Base-by-base conservation (phyloP, 768 basidiomycete genomes). In the Phaeolepiota aurea region DNA sequence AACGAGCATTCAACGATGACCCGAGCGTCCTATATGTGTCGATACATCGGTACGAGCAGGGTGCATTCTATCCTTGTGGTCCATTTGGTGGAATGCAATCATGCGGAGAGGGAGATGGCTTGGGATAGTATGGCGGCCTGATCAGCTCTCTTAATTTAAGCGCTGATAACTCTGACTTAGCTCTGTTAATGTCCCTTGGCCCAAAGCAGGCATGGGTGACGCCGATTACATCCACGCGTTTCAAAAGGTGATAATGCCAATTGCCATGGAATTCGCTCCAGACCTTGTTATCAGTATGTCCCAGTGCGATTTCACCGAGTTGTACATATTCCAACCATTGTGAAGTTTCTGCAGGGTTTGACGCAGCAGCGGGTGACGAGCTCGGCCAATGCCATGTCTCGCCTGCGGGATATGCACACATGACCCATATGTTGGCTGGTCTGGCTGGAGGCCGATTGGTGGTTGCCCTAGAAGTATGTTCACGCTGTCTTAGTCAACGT, bases 191-290 rank as follows among this genome's bases (percentile, higher is more conserved):
- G 75, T 99, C 41, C 92, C 94, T 1, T 99, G 96, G 93, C 89
- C 91, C 5, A 71, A 74, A 39, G 64, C 61, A 28, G 91, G 87
- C 12, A 94, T 96, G 81, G 78, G 79, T 4, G 94, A 99, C 55
- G 88, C 89, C 11, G 96, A 99, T 54, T 99, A 99, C 52, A 73
- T 99, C 14, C 83, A 93, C 52, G 96, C 96, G 0, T 98, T 99
- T 61, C 92, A 97, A 54, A 82, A 83, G 52, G 74, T 98, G 33
- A 74, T 98, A 21, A 91, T 99, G 87, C 96, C 96, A 1, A 94
- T 99, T 44, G 93, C 90, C 0, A 76, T 91, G 60, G 96, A 99
- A 61, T 99, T 97, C 57, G 79, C 85, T 0, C 96, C 96, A 2
- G 93, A 99, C 47, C 70, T 98, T 3, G 90, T 99, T 4, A 92